These are phyloP conservation scores for Jatropha curcas DNA, from an alignment of 345 rosid species.

Conservation along the genomic window DNA sequence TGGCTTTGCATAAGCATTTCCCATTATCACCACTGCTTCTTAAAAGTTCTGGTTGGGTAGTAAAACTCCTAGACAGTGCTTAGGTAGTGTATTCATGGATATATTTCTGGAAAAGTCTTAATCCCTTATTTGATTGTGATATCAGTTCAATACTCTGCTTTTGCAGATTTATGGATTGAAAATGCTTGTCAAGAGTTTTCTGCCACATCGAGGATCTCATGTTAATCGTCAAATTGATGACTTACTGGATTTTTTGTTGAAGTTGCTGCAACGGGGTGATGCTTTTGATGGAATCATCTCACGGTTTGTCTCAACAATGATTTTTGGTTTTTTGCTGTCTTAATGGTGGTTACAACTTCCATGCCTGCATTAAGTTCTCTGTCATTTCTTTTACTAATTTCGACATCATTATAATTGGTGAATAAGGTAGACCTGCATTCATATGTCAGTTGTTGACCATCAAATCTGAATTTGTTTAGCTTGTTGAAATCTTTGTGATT, in stretches of 20 bases:
- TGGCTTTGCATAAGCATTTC: not conserved
- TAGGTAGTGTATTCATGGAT: not conserved
- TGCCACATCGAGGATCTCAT: conserved; percentile 60
- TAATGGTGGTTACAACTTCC: not conserved
- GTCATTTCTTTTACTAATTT: not conserved
- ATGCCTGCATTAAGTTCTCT: not conserved
- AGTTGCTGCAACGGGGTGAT: conserved; percentile 56
- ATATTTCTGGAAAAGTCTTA: not conserved
- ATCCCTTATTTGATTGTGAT: not conserved
- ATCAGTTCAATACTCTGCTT: conserved; percentile 9
- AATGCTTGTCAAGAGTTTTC: conserved; percentile 76
- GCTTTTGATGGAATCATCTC: conserved; percentile 34
- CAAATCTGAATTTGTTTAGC: not conserved
- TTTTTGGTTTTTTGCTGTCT: not conserved
- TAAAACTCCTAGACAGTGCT: not conserved
- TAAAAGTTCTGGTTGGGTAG: not conserved
- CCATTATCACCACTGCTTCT: not conserved
- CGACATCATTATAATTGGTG: not conserved
- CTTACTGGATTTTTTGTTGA: conserved; percentile 51
- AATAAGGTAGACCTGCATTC: not conserved
- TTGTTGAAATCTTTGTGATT: too few relatives aligned
- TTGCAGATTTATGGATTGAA: conserved; percentile 84
- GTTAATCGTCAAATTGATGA: conserved; percentile 49
- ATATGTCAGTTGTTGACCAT: not conserved
- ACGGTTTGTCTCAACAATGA: conserved; percentile 44